Conservation (phyloP, 805 yeast genomes). For the Scheffersomyces ergatensis region DNA sequence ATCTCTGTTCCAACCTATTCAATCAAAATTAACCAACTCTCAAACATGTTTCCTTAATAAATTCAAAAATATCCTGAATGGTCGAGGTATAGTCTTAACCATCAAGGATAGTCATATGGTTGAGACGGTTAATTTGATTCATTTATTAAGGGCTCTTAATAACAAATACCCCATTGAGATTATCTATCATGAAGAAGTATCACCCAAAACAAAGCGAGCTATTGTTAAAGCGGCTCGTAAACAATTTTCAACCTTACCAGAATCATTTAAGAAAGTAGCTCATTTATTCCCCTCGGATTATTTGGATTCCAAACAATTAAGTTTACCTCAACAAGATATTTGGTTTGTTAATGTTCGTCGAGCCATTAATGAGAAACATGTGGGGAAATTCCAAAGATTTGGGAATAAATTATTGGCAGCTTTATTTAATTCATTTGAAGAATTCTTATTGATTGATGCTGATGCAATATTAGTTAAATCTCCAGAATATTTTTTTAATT, state of each 20-base stretch:
- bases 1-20: too few species aligned
- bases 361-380: too few species aligned
- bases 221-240: conserved; percentile 17
- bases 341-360: too few species aligned
- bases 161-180: conserved; percentile 29
- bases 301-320: conserved; percentile 12
- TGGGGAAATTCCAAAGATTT: too few species aligned
- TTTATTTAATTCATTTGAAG: too few species aligned
- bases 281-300: conserved; percentile 15
- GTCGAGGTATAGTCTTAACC: conserved; percentile 29
- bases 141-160: conserved; percentile 21
- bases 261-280: conserved; percentile 15
- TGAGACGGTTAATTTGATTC: conserved; percentile 16
- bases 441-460: too few species aligned
- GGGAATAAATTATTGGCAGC: too few species aligned
- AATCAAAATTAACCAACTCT: conserved; percentile 14
- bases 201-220: conserved; percentile 14
- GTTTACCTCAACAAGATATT: conserved; percentile 30
- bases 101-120: conserved; percentile 21
- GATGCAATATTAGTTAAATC: too few species aligned
- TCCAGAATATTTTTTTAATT: too few species aligned
- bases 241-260: conserved; percentile 12
- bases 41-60: conserved; percentile 21
- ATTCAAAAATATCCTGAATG: conserved; percentile 24
- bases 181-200: conserved; percentile 19